Base-by-base conservation (phyloP, 2,329 filamentous ascomycete species). In the Xylariaceae sp. region DNA sequence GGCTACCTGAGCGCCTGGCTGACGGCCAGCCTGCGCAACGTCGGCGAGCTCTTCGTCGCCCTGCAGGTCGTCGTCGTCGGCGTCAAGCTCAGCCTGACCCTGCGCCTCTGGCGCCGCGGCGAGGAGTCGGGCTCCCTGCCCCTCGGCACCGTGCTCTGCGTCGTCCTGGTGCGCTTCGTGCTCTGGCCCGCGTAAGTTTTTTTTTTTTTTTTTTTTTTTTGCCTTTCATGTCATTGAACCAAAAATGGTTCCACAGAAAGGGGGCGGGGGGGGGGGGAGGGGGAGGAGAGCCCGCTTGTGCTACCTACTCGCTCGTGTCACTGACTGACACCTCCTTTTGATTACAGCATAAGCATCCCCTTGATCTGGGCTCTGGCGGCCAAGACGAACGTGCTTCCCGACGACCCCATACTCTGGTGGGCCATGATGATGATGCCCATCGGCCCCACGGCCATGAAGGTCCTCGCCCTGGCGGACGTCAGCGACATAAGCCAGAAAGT, bases 391-490 rank as follows among this genome's bases (percentile, higher is more conserved):
- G 29, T 69, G 10, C 50, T 77, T 6, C 53, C 57, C 11, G 39
- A 58, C 11, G 72, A 77, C 41, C 71, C 71, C 0, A 67, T 77
- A 32, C 51, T 77, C 13, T 77, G 70, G 70, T 77, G 75, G 45
- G 59, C 58, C 3, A 66, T 77, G 67, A 77, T 77, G 72, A 47
- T 76, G 18, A 75, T 75, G 66, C 70, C 72, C 0, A 62, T 64
- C 1, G 71, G 72, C 1, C 72, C 70, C 14, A 68, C 70, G 2
- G 69, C 71, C 0, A 61, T 75, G 64, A 68, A 70, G 19, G 56
- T 70, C 29, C 65, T 65, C 5, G 67, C 67, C 1, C 50, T 75
- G 16, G 66, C 69, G 4, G 69, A 74, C 32, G 33, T 47, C 9
- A 42, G 45, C 19, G 43, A 41, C 13, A 31, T 39, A 4, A 36